A percentile compares a stretch with the other conserved stretches of the same genome.
phyloP scores from a whole-genome alignment of 1,284 basidiomycete genomes.

The Heterobasidion occidentale region DNA sequence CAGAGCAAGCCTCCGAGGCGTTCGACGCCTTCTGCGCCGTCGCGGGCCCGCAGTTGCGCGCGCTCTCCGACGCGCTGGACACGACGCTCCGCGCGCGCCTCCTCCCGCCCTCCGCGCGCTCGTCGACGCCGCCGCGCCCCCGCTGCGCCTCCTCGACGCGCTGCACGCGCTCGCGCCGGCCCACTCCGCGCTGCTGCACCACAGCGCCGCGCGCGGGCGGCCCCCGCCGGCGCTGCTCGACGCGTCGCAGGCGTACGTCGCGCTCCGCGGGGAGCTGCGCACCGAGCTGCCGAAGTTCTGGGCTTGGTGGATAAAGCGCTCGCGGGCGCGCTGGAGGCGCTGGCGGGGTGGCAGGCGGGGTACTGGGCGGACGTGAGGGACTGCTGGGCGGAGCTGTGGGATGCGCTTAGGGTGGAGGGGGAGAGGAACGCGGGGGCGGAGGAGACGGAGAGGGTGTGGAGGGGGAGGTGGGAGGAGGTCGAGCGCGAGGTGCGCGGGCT shows the following conservation, averaged over 20 bases:
- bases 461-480: conserved; percentile 53
- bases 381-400: conserved; percentile 71
- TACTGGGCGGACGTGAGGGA: conserved; percentile 54
- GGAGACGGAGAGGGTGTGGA: conserved; percentile 66
- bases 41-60: conserved; percentile 45
- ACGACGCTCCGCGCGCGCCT: conserved; percentile 42
- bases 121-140: conserved; percentile 47
- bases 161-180: conserved; percentile 65
- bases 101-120: conserved; percentile 49
- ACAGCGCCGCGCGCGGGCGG: conserved; percentile 52
- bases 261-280: conserved; percentile 59
- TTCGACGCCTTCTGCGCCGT: conserved; percentile 65
- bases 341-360: conserved; percentile 46
- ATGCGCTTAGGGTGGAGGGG: conserved; percentile 66
- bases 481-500: conserved; percentile 39
- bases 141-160: conserved; percentile 55
- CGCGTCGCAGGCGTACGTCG: conserved; percentile 67
- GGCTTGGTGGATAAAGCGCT: conserved; percentile 51
- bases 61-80: conserved; percentile 44
- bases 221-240: conserved; percentile 56
- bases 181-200: conserved; percentile 57
- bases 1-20: conserved; percentile 46
- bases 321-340: conserved; percentile 35
- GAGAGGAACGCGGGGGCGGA: conserved; percentile 57
- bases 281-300: conserved; percentile 62